Conservation (phyloP, 2,329 filamentous ascomycete species). For the Curvularia hawaiiensis region DNA sequence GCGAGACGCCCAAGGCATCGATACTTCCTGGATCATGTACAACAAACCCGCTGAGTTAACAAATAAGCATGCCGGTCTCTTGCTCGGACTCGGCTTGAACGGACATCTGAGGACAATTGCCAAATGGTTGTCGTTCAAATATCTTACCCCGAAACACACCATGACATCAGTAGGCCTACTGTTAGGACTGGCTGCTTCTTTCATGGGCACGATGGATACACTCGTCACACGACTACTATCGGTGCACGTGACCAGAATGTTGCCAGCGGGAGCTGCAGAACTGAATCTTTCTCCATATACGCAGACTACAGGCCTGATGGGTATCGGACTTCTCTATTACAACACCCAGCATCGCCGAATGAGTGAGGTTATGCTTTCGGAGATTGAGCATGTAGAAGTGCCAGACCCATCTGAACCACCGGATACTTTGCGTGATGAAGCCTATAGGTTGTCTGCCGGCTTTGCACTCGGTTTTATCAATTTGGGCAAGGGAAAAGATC, state of each 20-base stretch:
- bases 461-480: constrained; percentile 96
- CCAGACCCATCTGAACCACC: constrained; percentile 72
- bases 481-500: constrained; percentile 83
- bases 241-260: constrained; percentile 93
- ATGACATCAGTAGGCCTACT: constrained; percentile 99
- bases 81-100: constrained; percentile 89
- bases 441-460: constrained; percentile 92
- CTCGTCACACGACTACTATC: constrained; percentile 91
- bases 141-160: constrained; percentile 97
- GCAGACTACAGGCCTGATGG: constrained; percentile 96
- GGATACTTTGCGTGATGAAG: constrained; percentile 86
- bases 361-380: constrained; percentile 98
- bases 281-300: constrained; percentile 91
- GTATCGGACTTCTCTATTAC: constrained; percentile 91
- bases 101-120: constrained; percentile 93
- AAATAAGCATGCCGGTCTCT: constrained; percentile 93
- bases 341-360: constrained; percentile 96
- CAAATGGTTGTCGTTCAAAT: constrained; percentile 99
- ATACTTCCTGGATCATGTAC: constrained; percentile 98
- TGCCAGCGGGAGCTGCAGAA: constrained; percentile 90
- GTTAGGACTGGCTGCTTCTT: constrained; percentile 88
- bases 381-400: constrained; percentile 86
- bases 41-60: constrained; percentile 94
- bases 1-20: constrained; percentile 86
- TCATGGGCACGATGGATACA: constrained; percentile 96